These are phyloP conservation scores for Coemansia sp. DNA, from an alignment of 192 early-diverging fungal species.

Conservation along the genomic window DNA sequence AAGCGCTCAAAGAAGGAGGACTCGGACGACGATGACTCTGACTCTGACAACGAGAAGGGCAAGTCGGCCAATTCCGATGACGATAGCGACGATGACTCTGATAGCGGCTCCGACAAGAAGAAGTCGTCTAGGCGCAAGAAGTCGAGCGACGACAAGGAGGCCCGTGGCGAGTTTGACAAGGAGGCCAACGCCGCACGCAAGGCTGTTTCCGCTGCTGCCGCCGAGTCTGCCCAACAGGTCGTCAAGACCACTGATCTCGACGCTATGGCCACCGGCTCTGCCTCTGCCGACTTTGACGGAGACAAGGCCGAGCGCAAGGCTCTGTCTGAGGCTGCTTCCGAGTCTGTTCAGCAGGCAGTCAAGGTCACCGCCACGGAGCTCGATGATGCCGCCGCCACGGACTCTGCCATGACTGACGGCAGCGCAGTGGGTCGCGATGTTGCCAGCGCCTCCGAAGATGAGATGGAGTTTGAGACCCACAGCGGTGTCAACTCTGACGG, in stretches of 20 bases:
- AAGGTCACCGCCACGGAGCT: slow-evolving; percentile 19
- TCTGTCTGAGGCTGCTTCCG: slow-evolving; percentile 38
- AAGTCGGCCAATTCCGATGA: slow-evolving; percentile 12
- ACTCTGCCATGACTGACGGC: slow-evolving; percentile 1
- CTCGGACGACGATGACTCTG: slow-evolving; percentile 17
- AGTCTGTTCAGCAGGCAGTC: slow-evolving; percentile 40
- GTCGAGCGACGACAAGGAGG: slow-evolving; percentile 2
- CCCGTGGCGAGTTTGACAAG: neutral
- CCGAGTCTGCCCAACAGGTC: slow-evolving; percentile 44
- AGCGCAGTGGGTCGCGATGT: neutral
- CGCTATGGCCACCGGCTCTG: neutral
- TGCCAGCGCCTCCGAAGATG: slow-evolving; percentile 25
- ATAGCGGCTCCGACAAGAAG: slow-evolving; percentile 17
- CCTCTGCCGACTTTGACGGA: slow-evolving; percentile 13
- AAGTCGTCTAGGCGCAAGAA: neutral
- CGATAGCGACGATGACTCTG: slow-evolving; percentile 10
- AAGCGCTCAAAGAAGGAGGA: neutral
- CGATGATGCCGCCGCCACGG: slow-evolving; percentile 14
- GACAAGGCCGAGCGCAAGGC: slow-evolving; percentile 33
- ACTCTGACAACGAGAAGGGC: slow-evolving; percentile 23
- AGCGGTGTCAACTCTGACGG: slow-evolving; percentile 37
- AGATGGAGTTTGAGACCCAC: slow-evolving; percentile 35
- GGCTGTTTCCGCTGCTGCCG: slow-evolving; percentile 36
- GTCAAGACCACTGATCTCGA: slow-evolving; percentile 31
- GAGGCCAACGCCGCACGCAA: slow-evolving; percentile 12